Conservation (phyloP, 2,329 filamentous ascomycete species). For the Cladorrhinum sp. region DNA sequence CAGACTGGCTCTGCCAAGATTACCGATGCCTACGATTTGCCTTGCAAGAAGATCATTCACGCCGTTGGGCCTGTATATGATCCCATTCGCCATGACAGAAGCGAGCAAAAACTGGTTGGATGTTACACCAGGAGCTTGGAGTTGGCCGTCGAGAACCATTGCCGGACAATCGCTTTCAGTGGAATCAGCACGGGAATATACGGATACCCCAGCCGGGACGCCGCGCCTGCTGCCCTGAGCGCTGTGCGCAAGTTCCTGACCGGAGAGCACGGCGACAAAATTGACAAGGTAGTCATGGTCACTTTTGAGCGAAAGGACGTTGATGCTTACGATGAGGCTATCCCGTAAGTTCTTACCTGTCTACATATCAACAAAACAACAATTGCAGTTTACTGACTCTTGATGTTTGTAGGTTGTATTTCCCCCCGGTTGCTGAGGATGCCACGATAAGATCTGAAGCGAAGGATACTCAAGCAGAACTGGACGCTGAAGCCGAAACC, state of each 20-base stretch:
- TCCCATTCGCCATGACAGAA: constrained; percentile 36
- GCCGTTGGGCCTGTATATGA: constrained; percentile 82
- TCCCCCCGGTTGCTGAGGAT: constrained; percentile 29
- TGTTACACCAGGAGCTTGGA: constrained; percentile 72
- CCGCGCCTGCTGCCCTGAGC: constrained; percentile 67
- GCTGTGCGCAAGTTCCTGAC: constrained; percentile 56
- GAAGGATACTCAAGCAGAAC: constrained; percentile 19
- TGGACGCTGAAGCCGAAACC: constrained; percentile 27
- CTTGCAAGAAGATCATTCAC: constrained; percentile 79
- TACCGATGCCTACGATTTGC: constrained; percentile 72
- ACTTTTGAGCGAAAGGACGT: constrained; percentile 78
- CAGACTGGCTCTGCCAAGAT: constrained; percentile 77
- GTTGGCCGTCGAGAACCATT: constrained; percentile 64
- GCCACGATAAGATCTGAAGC: constrained; percentile 5
- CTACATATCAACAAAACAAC: background rate
- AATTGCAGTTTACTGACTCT: background rate
- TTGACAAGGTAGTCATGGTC: constrained; percentile 80
- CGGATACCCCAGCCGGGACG: constrained; percentile 73
- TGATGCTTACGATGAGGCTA: constrained; percentile 61
- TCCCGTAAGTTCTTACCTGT: constrained; percentile 63
- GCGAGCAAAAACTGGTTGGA: constrained; percentile 48
- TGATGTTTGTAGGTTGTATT: constrained; percentile 29
- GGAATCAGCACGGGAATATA: constrained; percentile 87
- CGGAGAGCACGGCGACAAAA: constrained; percentile 41
- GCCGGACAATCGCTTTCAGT: constrained; percentile 75